Conservation (phyloP, 169 alveolate genomes). For the Plasmodium knowlesi region DNA sequence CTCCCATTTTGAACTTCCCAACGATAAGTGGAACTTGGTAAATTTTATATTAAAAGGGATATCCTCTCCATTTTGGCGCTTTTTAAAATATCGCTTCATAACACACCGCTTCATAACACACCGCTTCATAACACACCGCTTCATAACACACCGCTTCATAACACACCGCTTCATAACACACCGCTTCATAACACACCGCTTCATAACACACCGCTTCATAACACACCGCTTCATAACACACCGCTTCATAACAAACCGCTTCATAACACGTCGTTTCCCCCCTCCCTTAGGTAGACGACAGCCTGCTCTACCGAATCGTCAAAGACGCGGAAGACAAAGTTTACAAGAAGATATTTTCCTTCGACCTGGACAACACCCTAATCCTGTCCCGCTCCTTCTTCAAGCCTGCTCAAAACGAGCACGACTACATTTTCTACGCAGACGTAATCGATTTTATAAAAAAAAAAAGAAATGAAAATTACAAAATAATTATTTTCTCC, state of each 20-base stretch:
- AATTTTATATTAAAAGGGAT: neutral
- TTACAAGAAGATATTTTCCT: constrained; percentile 36
- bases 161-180: neutral
- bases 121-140: neutral
- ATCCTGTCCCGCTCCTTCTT: constrained; percentile 51
- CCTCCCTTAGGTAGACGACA: constrained; percentile 43
- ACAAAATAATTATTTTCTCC: constrained; percentile 60
- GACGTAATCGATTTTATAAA: constrained; percentile 57
- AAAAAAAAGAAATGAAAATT: constrained; percentile 48
- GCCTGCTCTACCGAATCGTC: constrained; percentile 59
- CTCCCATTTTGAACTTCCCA: constrained; percentile 37
- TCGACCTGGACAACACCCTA: constrained; percentile 65
- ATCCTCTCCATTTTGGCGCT: neutral
- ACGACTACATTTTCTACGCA: constrained; percentile 58
- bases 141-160: neutral
- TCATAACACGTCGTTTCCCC: no score
- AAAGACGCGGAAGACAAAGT: constrained; percentile 33
- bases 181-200: neutral
- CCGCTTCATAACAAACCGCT: neutral
- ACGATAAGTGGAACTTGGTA: constrained; percentile 63
- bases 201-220: neutral
- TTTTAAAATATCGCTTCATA: neutral
- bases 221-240: neutral
- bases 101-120: neutral
- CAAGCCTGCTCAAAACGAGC: constrained; percentile 68